Conservation (phyloP, 73 alveolate genomes). For the Paraurostyla sp. region DNA sequence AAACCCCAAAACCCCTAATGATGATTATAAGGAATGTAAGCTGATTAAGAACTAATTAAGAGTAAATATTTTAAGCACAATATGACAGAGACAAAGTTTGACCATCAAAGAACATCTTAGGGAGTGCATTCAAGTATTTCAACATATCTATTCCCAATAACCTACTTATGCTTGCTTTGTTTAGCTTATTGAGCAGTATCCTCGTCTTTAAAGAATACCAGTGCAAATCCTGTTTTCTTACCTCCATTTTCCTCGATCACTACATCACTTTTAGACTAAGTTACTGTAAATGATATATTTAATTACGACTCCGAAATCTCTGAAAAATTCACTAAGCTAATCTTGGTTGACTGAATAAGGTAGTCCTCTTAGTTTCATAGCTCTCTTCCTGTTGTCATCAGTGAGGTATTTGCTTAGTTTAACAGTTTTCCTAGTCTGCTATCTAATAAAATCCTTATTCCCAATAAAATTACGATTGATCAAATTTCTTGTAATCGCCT, state of each 20-base stretch:
- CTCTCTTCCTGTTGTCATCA: constrained; percentile 52
- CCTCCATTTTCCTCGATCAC: constrained; percentile 67
- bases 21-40: no score
- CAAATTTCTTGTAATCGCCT: constrained; percentile 49
- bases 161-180: constrained; percentile 32
- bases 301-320: constrained; percentile 45
- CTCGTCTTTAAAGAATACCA: constrained; percentile 56
- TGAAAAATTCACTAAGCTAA: constrained; percentile 43
- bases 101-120: no score
- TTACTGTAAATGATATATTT: neutral
- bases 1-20: no score
- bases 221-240: constrained; percentile 66
- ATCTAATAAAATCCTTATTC: neutral
- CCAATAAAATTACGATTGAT: neutral
- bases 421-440: constrained; percentile 21
- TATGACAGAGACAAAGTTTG: no score
- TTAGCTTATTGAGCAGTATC: constrained; percentile 37
- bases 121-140: constrained; percentile 22
- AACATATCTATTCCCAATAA: constrained; percentile 65
- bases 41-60: no score
- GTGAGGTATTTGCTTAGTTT: constrained; percentile 47
- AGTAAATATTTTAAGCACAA: no score
- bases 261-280: constrained; percentile 56
- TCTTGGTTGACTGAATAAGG: constrained; percentile 50
- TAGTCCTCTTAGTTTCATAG: constrained; percentile 70